Conservation (phyloP, 1,139 yeast species). For the Geotrichum fermentans region DNA sequence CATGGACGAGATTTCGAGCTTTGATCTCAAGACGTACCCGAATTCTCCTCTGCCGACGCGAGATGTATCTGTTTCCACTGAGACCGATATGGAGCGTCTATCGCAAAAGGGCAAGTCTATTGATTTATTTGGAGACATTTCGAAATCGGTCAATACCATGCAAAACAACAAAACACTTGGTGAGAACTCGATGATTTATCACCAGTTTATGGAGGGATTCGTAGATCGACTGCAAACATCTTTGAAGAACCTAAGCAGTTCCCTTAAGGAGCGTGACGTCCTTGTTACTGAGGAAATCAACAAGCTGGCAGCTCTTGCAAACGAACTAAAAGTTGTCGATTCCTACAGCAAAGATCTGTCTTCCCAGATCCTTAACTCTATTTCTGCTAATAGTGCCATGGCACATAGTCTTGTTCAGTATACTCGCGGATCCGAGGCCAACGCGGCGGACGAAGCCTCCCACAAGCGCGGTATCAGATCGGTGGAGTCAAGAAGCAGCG, state of each 20-base stretch:
- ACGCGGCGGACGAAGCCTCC: background rate
- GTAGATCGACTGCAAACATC: slow-evolving; percentile 8
- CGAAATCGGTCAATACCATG: slow-evolving; percentile 6
- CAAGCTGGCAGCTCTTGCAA: slow-evolving; percentile 7
- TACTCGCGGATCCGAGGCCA: background rate
- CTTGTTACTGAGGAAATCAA: slow-evolving; percentile 1
- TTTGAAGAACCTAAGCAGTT: slow-evolving; percentile 1
- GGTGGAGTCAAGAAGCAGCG: slow-evolving; percentile 7
- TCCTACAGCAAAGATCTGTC: slow-evolving; percentile 12
- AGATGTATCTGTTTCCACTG: background rate
- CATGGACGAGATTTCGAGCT: slow-evolving; percentile 8
- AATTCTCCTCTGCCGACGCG: background rate
- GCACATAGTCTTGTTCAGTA: background rate
- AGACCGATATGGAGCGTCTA: background rate
- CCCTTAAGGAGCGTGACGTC: background rate
- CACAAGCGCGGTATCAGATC: slow-evolving; percentile 15
- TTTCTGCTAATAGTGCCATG: slow-evolving; percentile 3
- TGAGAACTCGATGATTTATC: slow-evolving; percentile 11
- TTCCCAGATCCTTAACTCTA: slow-evolving; percentile 8
- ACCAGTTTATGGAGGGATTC: slow-evolving; percentile 13
- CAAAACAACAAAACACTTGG: slow-evolving; percentile 11
- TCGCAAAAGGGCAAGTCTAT: background rate
- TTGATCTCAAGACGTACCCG: slow-evolving; percentile 16
- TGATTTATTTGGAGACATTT: background rate
- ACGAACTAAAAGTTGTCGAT: slow-evolving; percentile 13